A percentile compares a stretch with the other conserved stretches of the same genome.
Conservation (phyloP, 495 filamentous ascomycete genomes). For the Penicillium steckii region DNA sequence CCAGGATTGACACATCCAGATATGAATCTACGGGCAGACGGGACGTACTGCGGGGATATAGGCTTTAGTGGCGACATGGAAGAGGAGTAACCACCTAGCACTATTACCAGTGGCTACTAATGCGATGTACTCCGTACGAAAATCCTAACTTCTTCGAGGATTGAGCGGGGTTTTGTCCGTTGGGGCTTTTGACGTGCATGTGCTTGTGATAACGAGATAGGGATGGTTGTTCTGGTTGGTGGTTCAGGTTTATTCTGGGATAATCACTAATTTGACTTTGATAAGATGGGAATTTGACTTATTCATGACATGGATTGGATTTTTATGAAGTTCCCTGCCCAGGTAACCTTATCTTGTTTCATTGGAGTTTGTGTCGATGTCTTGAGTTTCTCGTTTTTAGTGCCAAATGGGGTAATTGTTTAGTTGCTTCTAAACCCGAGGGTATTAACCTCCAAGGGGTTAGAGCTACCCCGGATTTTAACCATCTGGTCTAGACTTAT, state of each 20-base stretch:
- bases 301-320: too few relatives aligned
- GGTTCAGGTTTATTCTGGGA: too few relatives aligned
- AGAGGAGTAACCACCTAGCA: background rate
- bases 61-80: background rate
- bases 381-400: too few relatives aligned
- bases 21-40: background rate
- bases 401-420: too few relatives aligned
- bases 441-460: too few relatives aligned
- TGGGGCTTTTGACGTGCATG: background rate
- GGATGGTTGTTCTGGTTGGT: conserved; percentile 9
- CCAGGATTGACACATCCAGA: background rate
- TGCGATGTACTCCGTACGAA: too few relatives aligned
- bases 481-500: background rate
- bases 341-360: too few relatives aligned
- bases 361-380: too few relatives aligned
- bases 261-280: background rate
- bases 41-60: background rate
- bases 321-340: too few relatives aligned
- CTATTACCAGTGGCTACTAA: background rate
- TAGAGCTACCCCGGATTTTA: too few relatives aligned
- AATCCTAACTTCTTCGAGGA: background rate
- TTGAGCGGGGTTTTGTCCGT: background rate
- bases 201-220: conserved; percentile 7
- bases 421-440: too few relatives aligned
- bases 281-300: background rate